Evolutionary conservation across 345 rosid genomes (phyloP).

Genomic region (Angophora floribunda): DNA sequence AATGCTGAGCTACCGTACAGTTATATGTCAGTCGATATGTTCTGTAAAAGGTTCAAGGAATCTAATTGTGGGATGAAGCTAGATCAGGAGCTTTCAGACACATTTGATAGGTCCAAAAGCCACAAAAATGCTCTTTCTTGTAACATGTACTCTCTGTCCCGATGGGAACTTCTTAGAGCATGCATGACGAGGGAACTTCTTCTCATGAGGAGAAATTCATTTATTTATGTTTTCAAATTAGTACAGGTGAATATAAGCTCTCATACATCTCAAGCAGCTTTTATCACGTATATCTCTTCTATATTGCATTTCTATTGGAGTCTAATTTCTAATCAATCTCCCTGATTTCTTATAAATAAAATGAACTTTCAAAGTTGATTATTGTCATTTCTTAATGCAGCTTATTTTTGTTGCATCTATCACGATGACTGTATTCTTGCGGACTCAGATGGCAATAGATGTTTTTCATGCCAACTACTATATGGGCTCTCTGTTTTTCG

Average conservation of each 20-base stretch:
- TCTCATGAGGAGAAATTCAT: constrained; percentile 51
- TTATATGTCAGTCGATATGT: constrained; percentile 30
- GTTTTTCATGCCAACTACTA: constrained; percentile 31
- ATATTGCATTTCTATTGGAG: background rate
- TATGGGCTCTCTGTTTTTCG: constrained; percentile 38
- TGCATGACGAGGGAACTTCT: constrained; percentile 50
- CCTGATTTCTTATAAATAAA: background rate
- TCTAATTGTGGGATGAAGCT: constrained; percentile 17
- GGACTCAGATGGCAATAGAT: constrained; percentile 30
- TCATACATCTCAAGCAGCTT: background rate
- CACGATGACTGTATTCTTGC: constrained; percentile 38
- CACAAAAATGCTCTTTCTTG: constrained; percentile 33
- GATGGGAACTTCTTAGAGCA: constrained; percentile 40
- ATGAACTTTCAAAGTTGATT: background rate
- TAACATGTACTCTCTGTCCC: constrained; percentile 23
- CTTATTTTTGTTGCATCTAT: constrained; percentile 28
- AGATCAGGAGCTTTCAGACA: constrained; percentile 15
- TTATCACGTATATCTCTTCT: background rate
- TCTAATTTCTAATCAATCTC: background rate
- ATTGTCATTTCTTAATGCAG: constrained; percentile 14
- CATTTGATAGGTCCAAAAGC: constrained; percentile 21
- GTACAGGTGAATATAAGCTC: constrained; percentile 24
- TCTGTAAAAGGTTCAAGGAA: constrained; percentile 25
- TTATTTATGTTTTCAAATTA: constrained; percentile 36
- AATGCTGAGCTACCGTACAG: constrained; percentile 10